Conservation (phyloP, 2,329 filamentous ascomycete species). For the Onygena corvina region DNA sequence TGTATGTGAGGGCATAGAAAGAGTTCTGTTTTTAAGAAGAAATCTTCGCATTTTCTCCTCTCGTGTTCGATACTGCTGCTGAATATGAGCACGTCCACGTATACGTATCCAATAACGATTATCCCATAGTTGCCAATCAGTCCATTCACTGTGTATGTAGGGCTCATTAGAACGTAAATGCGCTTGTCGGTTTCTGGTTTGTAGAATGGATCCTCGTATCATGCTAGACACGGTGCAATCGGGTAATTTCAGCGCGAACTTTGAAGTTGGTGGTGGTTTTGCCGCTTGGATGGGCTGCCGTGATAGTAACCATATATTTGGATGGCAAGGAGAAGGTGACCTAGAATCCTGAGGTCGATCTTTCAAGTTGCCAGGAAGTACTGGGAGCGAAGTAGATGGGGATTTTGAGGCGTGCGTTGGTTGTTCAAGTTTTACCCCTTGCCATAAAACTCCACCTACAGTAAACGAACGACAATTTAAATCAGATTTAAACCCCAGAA, state of each 20-base stretch:
- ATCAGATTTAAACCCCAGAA: neutral
- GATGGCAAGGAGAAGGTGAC: slow-evolving; percentile 14
- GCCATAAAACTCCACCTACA: slow-evolving; percentile 39
- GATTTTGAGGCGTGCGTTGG: neutral
- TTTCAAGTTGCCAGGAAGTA: neutral
- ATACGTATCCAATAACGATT: slow-evolving; percentile 46
- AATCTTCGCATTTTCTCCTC: neutral
- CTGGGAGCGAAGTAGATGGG: neutral
- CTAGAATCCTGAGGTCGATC: neutral
- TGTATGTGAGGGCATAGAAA: slow-evolving; percentile 12
- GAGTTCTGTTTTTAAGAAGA: neutral
- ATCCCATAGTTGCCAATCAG: slow-evolving; percentile 41
- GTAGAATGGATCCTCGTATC: neutral
- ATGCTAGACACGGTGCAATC: neutral
- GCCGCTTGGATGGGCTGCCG: slow-evolving; percentile 28
- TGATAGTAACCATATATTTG: slow-evolving; percentile 29
- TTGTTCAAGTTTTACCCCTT: slow-evolving; percentile 22
- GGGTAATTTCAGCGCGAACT: slow-evolving; percentile 16
- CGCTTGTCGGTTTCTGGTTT: neutral
- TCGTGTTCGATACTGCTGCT: neutral
- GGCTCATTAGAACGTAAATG: neutral
- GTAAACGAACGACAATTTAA: slow-evolving; percentile 28
- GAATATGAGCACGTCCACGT: slow-evolving; percentile 9
- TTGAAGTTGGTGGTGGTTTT: slow-evolving; percentile 17
- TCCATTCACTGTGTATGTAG: slow-evolving; percentile 20